These are phyloP conservation scores for Amauroascus niger DNA, from an alignment of 2,329 filamentous ascomycete species.

Conservation along the genomic window DNA sequence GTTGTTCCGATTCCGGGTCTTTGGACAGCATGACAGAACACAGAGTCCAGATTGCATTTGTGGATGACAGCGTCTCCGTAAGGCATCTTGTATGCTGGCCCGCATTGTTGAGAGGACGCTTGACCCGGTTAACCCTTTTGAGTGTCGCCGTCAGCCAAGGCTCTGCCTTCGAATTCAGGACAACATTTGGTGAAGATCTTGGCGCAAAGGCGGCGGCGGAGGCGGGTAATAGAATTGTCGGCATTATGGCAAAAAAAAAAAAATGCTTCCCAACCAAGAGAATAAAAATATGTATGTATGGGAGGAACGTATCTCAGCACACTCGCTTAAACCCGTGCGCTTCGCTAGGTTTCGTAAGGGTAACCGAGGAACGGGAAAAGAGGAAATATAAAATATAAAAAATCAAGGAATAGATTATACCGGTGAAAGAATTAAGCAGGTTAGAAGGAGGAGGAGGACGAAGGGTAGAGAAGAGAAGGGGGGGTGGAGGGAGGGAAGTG, in stretches of 20 bases:
- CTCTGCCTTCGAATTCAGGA: constrained; percentile 83
- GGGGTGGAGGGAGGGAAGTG: background rate
- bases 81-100: constrained; percentile 92
- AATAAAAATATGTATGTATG: constrained; percentile 29
- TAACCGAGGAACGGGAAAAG: constrained; percentile 5
- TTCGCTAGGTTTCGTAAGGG: no score
- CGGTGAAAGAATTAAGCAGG: constrained; percentile 8
- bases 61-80: constrained; percentile 81
- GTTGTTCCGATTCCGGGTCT: constrained; percentile 73
- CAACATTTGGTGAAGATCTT: constrained; percentile 85
- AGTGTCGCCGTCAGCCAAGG: constrained; percentile 94
- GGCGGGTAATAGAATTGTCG: constrained; percentile 82
- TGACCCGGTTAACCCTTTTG: constrained; percentile 93
- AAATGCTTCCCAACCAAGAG: constrained; percentile 30
- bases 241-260: constrained; percentile 64
- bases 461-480: constrained; percentile 6
- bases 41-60: constrained; percentile 88
- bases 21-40: constrained; percentile 89
- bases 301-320: constrained; percentile 27
- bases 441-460: constrained; percentile 3
- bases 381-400: background rate
- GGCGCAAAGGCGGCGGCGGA: constrained; percentile 95
- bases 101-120: constrained; percentile 93
- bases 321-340: no score
- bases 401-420: constrained; percentile 1